These are phyloP conservation scores for Cladosporium sp. DNA, from an alignment of 2,329 filamentous ascomycete genomes.

Conservation along the genomic window DNA sequence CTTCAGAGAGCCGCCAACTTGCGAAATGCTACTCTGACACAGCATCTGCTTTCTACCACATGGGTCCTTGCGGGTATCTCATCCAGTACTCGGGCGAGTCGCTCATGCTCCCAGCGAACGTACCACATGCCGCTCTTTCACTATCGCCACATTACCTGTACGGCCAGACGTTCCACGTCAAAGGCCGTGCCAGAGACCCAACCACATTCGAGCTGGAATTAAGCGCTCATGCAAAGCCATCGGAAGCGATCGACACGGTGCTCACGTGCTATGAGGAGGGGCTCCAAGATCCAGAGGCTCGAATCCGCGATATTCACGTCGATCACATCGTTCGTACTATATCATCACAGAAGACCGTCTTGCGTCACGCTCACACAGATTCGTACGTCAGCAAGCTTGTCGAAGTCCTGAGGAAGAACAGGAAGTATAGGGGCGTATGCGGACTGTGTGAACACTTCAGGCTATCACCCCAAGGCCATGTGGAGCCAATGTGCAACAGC, in stretches of 20 bases:
- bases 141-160: neutral
- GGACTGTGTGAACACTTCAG: neutral
- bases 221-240: neutral
- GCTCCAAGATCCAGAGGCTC: neutral
- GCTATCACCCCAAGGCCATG: no score
- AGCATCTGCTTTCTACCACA: neutral
- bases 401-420: neutral
- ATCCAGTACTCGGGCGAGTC: slow-evolving; percentile 2
- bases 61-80: slow-evolving; percentile 3
- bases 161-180: neutral
- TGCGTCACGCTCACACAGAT: neutral
- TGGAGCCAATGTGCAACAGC: no score
- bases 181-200: neutral
- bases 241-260: neutral
- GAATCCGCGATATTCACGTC: neutral
- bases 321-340: neutral
- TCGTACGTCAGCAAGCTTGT: neutral
- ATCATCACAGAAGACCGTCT: neutral
- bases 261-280: neutral
- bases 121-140: neutral
- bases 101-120: slow-evolving; percentile 2
- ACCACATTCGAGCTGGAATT: neutral
- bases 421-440: neutral
- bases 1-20: slow-evolving; percentile 1
- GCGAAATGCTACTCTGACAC: neutral